Conservation (phyloP, 331 rosid genomes). For the Erythrophleum ivorense region DNA sequence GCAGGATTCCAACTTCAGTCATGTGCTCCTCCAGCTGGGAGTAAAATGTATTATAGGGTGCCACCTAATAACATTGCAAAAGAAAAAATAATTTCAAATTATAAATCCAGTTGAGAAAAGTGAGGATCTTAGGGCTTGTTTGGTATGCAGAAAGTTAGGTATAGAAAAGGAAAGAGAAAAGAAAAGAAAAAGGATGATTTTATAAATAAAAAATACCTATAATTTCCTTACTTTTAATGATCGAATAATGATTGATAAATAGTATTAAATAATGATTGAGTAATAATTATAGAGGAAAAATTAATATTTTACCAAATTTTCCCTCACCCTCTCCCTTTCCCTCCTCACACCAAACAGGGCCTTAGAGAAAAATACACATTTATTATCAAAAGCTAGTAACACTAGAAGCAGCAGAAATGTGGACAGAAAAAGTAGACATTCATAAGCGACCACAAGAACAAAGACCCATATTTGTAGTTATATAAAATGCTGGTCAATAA, state of each 20-base stretch:
- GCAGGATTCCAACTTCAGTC: constrained; percentile 82
- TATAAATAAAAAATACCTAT: no score
- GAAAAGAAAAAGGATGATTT: no score
- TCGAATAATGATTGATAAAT: no score
- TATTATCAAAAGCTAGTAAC: constrained; percentile 18
- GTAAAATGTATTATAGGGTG: constrained; percentile 95
- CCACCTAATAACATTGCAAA: constrained; percentile 65
- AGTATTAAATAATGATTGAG: no score
- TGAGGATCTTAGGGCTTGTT: not conserved
- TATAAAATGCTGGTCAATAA: constrained; percentile 1
- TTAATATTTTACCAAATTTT: no score
- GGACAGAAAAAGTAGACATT: constrained; percentile 5
- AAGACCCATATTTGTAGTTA: not conserved
- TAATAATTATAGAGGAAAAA: no score
- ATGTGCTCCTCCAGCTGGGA: constrained; percentile 88
- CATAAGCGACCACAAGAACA: constrained; percentile 6
- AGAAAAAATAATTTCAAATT: constrained; percentile 30
- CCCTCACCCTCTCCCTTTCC: no score
- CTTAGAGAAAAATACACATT: constrained; percentile 23
- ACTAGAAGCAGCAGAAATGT: constrained; percentile 20
- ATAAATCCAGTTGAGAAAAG: constrained; percentile 31
- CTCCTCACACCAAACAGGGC: no score
- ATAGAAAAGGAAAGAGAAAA: no score
- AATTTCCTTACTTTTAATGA: no score
- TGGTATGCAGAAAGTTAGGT: no score